Base-by-base conservation (phyloP, 2,329 filamentous ascomycete genomes). In the Claviceps purpurea region DNA sequence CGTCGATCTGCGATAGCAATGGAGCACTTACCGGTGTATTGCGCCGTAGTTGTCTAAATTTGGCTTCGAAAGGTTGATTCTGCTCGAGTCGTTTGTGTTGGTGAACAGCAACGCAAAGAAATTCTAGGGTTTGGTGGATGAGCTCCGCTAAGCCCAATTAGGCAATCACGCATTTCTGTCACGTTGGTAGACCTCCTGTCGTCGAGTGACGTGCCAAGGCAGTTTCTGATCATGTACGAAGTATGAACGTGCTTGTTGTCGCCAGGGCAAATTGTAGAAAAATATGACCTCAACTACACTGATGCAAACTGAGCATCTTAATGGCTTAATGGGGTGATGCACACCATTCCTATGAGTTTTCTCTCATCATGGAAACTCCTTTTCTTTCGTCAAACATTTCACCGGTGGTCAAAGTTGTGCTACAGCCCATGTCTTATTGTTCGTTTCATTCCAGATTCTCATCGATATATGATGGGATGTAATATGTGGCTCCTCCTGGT, bases 401-500 rank as follows among this genome's bases (percentile, higher is more conserved):
- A 54, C 49, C 54, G 18, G 16, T 54, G 52, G 48, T 57, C 53
- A 55, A 58, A 55, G 59, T 58, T 50, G 56, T 60, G 56, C 58
- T 63, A 58, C 59, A 59, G 57, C 57, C 49, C 20, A 58, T 65
- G 62, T 58, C 59, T 64, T 69, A 64, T 34, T 34, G 30, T 34
- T 34, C 30, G 30, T 34, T 34, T 34, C 30, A 34, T 34, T 34
- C 8, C 30, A 34, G 30, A 71, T 74, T 76, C 73, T 77, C 78
- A 81, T 78, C 70, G 63, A 71, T 70, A 41, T 38, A 74, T 68
- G 70, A 72, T 70, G 70, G 70, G 65, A 71, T 76, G 75, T 79
- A 77, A 80, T 77, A 80, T 79, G 81, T 75, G 81, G 77, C 74
- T n/a, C 72, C 74, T 76, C 75, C 76, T 73, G 30, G 30, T 34